These are phyloP conservation scores for Lactarius evosmus DNA, from an alignment of 768 basidiomycete species.

Conservation along the genomic window DNA sequence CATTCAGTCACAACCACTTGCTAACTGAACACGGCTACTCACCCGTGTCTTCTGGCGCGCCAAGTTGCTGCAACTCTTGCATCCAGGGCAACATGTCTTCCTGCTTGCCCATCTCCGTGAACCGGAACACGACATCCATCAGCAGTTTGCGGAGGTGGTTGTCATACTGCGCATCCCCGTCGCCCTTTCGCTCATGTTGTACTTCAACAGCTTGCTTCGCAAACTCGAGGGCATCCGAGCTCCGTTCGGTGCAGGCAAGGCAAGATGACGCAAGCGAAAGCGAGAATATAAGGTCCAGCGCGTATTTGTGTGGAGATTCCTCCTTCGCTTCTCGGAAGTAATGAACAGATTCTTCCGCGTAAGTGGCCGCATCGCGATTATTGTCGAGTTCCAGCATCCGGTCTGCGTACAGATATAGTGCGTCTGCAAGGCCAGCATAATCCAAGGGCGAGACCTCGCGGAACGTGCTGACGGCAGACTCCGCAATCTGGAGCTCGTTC, in stretches of 20 bases:
- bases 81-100: background rate
- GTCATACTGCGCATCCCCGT: background rate
- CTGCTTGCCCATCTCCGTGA: background rate
- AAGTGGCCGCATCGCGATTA: constrained; percentile 12
- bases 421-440: constrained; percentile 13
- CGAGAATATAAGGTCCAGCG: constrained; percentile 12
- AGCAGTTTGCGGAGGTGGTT: constrained; percentile 7
- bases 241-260: constrained; percentile 18
- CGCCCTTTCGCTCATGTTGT: constrained; percentile 5
- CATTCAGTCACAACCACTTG: background rate
- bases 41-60: background rate
- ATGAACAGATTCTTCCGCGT: constrained; percentile 16
- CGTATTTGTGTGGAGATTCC: constrained; percentile 3
- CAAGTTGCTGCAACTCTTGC: constrained; percentile 7
- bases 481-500: constrained; percentile 1
- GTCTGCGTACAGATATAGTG: constrained; percentile 9
- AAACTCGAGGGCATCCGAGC: constrained; percentile 1
- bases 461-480: constrained; percentile 12
- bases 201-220: constrained; percentile 20
- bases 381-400: constrained; percentile 21
- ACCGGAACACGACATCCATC: constrained; percentile 10
- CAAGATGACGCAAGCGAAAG: constrained; percentile 20
- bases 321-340: constrained; percentile 16
- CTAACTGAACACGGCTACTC: background rate
- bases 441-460: constrained; percentile 9